Evolutionary conservation across 1,284 basidiomycete genomes (phyloP).

Genomic region (Ceratobasidium sp.): DNA sequence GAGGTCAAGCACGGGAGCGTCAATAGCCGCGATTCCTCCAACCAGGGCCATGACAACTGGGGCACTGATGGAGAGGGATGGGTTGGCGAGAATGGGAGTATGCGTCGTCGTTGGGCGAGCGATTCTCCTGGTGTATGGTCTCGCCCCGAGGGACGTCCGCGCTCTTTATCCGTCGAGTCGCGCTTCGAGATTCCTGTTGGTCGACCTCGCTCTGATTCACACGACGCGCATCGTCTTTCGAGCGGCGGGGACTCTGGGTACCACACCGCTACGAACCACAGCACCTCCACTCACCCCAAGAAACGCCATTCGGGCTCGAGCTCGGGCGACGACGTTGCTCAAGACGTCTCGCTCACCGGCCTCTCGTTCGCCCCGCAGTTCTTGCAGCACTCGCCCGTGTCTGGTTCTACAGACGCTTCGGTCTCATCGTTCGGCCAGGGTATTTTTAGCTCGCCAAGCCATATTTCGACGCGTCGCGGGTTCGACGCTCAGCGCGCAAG

Average conservation of each 20-base stretch:
- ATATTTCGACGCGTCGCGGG: slow-evolving; percentile 19
- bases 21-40: not conserved
- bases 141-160: slow-evolving; percentile 36
- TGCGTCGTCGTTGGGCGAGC: slow-evolving; percentile 32
- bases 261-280: slow-evolving; percentile 30
- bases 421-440: slow-evolving; percentile 34
- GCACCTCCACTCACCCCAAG: slow-evolving; percentile 10
- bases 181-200: slow-evolving; percentile 25
- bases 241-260: slow-evolving; percentile 36
- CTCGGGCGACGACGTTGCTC: slow-evolving; percentile 24
- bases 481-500: slow-evolving; percentile 37
- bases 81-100: slow-evolving; percentile 1
- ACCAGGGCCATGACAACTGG: not conserved
- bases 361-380: slow-evolving; percentile 37
- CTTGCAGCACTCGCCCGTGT: slow-evolving; percentile 35
- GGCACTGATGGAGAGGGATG: slow-evolving; percentile 16
- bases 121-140: slow-evolving; percentile 33
- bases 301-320: slow-evolving; percentile 37
- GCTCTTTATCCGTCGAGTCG: slow-evolving; percentile 27
- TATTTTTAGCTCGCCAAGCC: slow-evolving; percentile 25
- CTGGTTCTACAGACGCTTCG: slow-evolving; percentile 21
- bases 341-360: slow-evolving; percentile 11
- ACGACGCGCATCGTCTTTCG: slow-evolving; percentile 34
- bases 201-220: slow-evolving; percentile 36
- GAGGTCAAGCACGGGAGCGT: slow-evolving; percentile 4